Conservation (phyloP, 2,329 filamentous ascomycete species). For the Trichoderma endophyticum region DNA sequence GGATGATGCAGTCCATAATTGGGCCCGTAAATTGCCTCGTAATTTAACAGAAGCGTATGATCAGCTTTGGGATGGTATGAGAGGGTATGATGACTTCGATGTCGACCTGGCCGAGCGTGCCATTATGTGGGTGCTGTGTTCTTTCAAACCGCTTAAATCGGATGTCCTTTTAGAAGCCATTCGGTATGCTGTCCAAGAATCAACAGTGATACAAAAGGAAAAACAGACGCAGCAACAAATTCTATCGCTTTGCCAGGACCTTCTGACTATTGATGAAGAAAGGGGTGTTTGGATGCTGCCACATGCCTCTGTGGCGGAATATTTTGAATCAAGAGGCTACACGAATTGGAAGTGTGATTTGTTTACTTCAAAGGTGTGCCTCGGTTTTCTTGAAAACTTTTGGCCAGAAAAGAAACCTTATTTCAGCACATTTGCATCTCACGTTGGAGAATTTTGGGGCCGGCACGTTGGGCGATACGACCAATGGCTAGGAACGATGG, state of each 20-base stretch:
- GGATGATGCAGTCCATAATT: constrained; percentile 18
- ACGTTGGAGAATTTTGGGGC: not conserved
- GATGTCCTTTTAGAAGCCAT: not conserved
- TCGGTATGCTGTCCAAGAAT: not conserved
- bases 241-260: constrained; percentile 11
- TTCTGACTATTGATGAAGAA: not conserved
- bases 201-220: not conserved
- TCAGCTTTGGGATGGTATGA: constrained; percentile 4
- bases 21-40: constrained; percentile 9
- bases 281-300: not conserved
- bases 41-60: constrained; percentile 20
- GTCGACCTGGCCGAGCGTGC: constrained; percentile 3
- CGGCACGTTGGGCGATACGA: not conserved
- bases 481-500: not conserved
- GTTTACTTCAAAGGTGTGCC: not conserved
- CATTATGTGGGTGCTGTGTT: not conserved
- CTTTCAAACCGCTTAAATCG: not conserved
- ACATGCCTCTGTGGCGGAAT: constrained; percentile 17
- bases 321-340: not conserved
- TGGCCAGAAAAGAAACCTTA: too few species aligned
- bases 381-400: not conserved
- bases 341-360: not conserved
- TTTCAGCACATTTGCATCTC: too few species aligned
- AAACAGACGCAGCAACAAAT: constrained; percentile 1
- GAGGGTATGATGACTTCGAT: not conserved